Conservation (phyloP, 352 stramenopile species). For the Globisporangium sylvaticum region DNA sequence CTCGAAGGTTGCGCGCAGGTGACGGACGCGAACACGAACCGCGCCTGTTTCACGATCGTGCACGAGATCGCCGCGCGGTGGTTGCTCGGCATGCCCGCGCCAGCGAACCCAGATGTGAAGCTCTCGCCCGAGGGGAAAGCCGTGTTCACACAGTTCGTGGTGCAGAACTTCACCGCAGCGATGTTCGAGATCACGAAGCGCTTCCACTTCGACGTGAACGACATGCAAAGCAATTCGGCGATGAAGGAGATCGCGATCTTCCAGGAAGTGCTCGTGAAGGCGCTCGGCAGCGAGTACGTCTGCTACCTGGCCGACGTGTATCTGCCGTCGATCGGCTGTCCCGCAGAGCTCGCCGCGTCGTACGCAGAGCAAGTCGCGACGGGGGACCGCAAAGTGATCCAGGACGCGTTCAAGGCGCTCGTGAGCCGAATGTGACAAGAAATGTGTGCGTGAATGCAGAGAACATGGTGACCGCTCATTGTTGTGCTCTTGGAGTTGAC, state of each 20-base stretch:
- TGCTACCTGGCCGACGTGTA: constrained; percentile 59
- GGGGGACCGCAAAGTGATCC: constrained; percentile 61
- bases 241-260: constrained; percentile 78
- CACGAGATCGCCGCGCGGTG: constrained; percentile 66
- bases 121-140: constrained; percentile 33
- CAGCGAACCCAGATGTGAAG: constrained; percentile 17
- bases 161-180: constrained; percentile 65
- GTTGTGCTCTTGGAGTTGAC: not conserved
- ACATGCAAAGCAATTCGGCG: constrained; percentile 56
- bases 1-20: constrained; percentile 67
- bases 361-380: constrained; percentile 62
- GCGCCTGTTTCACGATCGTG: constrained; percentile 67
- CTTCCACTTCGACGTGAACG: constrained; percentile 66
- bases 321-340: constrained; percentile 55
- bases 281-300: constrained; percentile 59
- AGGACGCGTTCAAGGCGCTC: constrained; percentile 62
- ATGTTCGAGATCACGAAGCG: constrained; percentile 70
- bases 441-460: not conserved
- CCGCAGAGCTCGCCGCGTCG: constrained; percentile 42
- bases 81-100: constrained; percentile 25
- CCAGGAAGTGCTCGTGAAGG: constrained; percentile 55
- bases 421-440: constrained; percentile 39
- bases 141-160: constrained; percentile 55
- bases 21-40: constrained; percentile 70
- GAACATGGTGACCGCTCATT: not conserved